Evolutionary conservation across 2,329 filamentous ascomycete species (phyloP).

Genomic region (Botryotinia convoluta): DNA sequence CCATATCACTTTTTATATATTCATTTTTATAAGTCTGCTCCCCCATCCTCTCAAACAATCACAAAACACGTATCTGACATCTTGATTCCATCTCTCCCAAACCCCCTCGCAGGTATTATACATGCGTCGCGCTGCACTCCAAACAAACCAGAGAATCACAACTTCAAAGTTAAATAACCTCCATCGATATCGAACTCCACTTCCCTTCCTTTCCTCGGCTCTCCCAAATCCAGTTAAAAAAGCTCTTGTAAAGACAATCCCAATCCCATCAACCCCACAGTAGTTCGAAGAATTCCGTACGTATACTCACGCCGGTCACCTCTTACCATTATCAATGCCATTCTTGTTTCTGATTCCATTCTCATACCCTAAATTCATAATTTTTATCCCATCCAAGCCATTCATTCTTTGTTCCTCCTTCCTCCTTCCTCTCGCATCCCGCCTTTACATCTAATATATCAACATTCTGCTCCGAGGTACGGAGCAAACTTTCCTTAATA

Average conservation of each 20-base stretch:
- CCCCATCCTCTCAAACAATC: rapidly evolving
- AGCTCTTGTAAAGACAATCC: background rate
- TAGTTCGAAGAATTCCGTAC: background rate
- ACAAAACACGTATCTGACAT: background rate
- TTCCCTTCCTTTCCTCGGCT: background rate
- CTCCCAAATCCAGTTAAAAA: background rate
- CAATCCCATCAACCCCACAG: background rate
- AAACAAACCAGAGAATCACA: background rate
- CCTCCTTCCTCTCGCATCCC: background rate
- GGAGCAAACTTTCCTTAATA: background rate
- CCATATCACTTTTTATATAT: no score
- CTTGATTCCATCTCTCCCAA: background rate
- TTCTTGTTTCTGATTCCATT: background rate
- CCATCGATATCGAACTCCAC: background rate
- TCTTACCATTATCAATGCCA: background rate
- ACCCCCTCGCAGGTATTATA: no score
- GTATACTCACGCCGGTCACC: background rate
- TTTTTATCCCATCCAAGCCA: background rate
- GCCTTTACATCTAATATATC: background rate
- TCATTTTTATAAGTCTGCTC: background rate
- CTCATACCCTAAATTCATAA: background rate
- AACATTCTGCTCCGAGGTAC: background rate
- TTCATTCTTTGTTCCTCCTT: background rate
- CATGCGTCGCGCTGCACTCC: background rate
- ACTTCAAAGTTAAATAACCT: background rate